Percentiles rank a stretch among this genome's conserved stretches.
These are phyloP conservation scores for Phytophthora colocasiae DNA, from an alignment of 352 stramenopile genomes.

Conservation along the genomic window DNA sequence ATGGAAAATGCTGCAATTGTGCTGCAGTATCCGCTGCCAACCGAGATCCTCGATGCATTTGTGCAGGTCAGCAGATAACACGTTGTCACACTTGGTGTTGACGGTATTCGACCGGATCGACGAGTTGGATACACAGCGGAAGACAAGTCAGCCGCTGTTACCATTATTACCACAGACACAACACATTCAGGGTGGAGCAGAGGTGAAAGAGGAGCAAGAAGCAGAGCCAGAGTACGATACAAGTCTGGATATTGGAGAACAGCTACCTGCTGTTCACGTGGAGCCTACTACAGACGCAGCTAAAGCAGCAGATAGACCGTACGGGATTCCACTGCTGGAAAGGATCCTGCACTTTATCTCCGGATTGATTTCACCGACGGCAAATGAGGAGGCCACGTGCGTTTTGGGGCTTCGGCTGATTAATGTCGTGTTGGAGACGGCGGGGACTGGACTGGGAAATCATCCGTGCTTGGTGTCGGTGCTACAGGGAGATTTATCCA, in stretches of 20 bases:
- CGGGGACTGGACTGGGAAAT: conserved; percentile 82
- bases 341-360: conserved; percentile 95
- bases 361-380: conserved; percentile 92
- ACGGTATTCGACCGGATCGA: conserved; percentile 95
- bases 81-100: conserved; percentile 96
- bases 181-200: conserved; percentile 1
- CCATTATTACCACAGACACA: conserved; percentile 8
- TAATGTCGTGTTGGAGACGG: conserved; percentile 97
- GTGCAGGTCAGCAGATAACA: conserved; percentile 95
- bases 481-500: conserved; percentile 96
- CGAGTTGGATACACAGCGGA: conserved; percentile 57
- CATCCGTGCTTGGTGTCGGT: conserved; percentile 88
- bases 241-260: conserved; percentile 34
- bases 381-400: conserved; percentile 91
- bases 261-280: background rate
- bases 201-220: conserved; percentile 13
- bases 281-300: conserved; percentile 15
- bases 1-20: conserved; percentile 97
- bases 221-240: conserved; percentile 27
- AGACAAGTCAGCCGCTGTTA: conserved; percentile 12
- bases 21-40: conserved; percentile 96
- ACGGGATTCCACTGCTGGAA: conserved; percentile 92
- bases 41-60: conserved; percentile 91
- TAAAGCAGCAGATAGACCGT: conserved; percentile 52
- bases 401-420: conserved; percentile 95